Base-by-base conservation (phyloP, 148 eudicot species). In the Tetragonia tetragonoides region DNA sequence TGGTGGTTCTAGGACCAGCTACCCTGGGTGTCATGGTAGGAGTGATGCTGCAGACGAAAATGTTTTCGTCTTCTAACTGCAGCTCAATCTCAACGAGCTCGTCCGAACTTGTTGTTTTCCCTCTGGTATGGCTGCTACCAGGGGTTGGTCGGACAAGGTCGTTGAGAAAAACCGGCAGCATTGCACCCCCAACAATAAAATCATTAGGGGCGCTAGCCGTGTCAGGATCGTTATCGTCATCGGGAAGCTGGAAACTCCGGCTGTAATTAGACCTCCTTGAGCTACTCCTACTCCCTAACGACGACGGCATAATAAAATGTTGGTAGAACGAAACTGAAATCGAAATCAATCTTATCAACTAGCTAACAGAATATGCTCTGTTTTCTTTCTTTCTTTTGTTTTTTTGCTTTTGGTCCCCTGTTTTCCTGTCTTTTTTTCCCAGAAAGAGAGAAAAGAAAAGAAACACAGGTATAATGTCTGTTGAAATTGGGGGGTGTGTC, bases 51-150 rank as follows among this genome's bases (percentile, higher is more conserved):
- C 92, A 85, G 15, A 93, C 78, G 1, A 88, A 82, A 74, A 90
- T 85, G 60, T 88, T 85, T 38, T 89, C 83, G 16, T 90, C 88
- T 6, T 87, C 93, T 1, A 93, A 78, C 80, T 91, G 93, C 28
- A 95, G 74, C 34, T 96, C 95, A 46, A 95, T 91, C 67, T 95
- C 95, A 3, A 95, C 95, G 9, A 95, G 85, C 6, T 95, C 97
- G 1, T 82, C 84, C 0, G 76, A 15, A 6, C 47, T 3, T 16
- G 34, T 40, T 4, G 69, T 0, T 16, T 5, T 49, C 7, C 24
- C 9, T 6, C 61, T 16, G 65, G 49, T 53, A 21, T 68, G 8
- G 78, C 56, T 9, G 10, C 64, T 37, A 37, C 62, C 14, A 5
- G 61, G 54, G 66, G 63, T 68, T 0, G 78, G 60, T 0, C 79